A percentile compares a stretch with the other conserved stretches of the same genome.
These are phyloP conservation scores for Coniferiporia weirii DNA, from an alignment of 1,284 basidiomycete species.

Conservation along the genomic window DNA sequence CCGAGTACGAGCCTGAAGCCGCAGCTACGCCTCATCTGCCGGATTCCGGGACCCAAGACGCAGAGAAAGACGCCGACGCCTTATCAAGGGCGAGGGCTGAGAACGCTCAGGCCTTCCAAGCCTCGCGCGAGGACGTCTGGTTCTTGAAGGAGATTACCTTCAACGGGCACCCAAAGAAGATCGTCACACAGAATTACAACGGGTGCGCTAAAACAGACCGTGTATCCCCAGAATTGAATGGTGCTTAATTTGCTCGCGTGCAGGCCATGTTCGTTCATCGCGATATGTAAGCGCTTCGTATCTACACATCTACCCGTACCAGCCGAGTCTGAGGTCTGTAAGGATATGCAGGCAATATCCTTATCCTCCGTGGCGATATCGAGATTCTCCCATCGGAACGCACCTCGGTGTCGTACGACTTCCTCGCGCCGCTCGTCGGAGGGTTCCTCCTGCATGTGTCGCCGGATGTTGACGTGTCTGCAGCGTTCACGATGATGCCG, in stretches of 20 bases:
- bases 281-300: constrained; percentile 56
- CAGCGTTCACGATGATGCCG: constrained; percentile 79
- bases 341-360: constrained; percentile 63
- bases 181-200: constrained; percentile 81
- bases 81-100: constrained; percentile 6
- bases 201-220: constrained; percentile 41
- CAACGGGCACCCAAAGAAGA: constrained; percentile 43
- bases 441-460: constrained; percentile 69
- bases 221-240: background rate
- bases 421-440: constrained; percentile 75
- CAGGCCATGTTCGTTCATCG: constrained; percentile 87
- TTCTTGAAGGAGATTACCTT: constrained; percentile 68
- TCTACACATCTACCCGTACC: constrained; percentile 11
- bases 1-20: background rate
- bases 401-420: constrained; percentile 75
- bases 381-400: constrained; percentile 60
- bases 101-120: constrained; percentile 20
- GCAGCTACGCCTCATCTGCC: background rate
- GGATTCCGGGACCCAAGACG: background rate
- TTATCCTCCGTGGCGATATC: constrained; percentile 76
- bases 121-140: constrained; percentile 67
- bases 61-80: background rate
- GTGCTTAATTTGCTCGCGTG: constrained; percentile 7
- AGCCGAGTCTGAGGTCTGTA: constrained; percentile 19
- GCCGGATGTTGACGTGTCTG: constrained; percentile 63